Conservation (phyloP, 2,329 filamentous ascomycete genomes). For the Sordariomycetes sp. region DNA sequence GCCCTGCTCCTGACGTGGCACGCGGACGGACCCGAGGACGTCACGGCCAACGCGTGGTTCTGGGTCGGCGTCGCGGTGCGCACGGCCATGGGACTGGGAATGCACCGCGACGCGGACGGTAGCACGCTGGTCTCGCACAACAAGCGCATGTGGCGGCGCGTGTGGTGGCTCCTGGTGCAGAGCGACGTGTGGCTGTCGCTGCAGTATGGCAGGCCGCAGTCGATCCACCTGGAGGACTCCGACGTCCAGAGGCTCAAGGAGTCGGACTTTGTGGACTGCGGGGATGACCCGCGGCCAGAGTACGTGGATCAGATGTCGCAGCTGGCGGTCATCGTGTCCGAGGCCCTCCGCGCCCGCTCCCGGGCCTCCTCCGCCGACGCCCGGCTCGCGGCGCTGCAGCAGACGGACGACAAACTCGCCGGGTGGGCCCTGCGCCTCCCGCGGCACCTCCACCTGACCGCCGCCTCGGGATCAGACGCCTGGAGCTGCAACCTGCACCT, state of each 20-base stretch:
- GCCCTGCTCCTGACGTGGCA: constrained; percentile 45
- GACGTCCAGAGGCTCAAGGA: constrained; percentile 33
- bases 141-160: constrained; percentile 23
- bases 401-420: too few relatives aligned
- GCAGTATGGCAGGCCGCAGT: constrained; percentile 37
- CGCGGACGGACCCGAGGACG: constrained; percentile 42
- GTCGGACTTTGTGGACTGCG: constrained; percentile 30
- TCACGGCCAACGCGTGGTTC: constrained; percentile 38
- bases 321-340: constrained; percentile 37
- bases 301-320: constrained; percentile 37
- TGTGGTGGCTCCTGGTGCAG: constrained; percentile 30
- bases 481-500: too few relatives aligned
- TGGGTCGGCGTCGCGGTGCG: constrained; percentile 43
- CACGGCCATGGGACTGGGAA: constrained; percentile 41
- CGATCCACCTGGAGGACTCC: constrained; percentile 37
- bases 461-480: too few relatives aligned
- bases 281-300: constrained; percentile 23
- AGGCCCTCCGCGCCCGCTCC: constrained; percentile 14
- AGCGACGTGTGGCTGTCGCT: constrained; percentile 23
- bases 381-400: too few relatives aligned
- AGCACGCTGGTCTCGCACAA: constrained; percentile 10
- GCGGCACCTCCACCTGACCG: too few relatives aligned
- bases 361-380: too few relatives aligned
- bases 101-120: constrained; percentile 27
- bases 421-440: too few relatives aligned